Percentiles rank a stretch among this genome's conserved stretches.
Evolutionary conservation across 768 basidiomycete genomes (phyloP).

Genomic region (Lepiota subincarnata): DNA sequence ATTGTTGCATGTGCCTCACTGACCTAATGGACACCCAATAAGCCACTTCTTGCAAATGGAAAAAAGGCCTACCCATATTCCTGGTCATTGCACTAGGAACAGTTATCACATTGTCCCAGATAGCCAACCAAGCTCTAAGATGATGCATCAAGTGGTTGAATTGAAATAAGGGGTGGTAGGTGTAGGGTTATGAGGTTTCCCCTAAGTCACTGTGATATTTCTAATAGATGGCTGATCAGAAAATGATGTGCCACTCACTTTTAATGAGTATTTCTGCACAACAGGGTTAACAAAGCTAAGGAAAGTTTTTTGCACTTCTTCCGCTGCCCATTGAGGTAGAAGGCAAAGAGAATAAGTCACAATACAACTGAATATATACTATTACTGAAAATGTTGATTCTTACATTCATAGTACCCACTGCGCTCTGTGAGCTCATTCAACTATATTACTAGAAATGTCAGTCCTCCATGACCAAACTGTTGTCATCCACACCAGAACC

Average conservation of each 20-base stretch:
- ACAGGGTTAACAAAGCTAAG: slow-evolving; percentile 20
- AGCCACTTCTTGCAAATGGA: not conserved
- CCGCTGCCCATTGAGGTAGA: slow-evolving; percentile 9
- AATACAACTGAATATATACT: slow-evolving; percentile 9
- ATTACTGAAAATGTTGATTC: slow-evolving; percentile 24
- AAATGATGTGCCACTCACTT: slow-evolving; percentile 17
- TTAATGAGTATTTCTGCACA: slow-evolving; percentile 22
- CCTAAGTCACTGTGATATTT: slow-evolving; percentile 20
- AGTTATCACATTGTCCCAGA: slow-evolving; percentile 23
- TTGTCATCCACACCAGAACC: slow-evolving; percentile 21
- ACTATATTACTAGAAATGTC: slow-evolving; percentile 10
- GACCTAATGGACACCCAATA: not conserved
- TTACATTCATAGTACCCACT: slow-evolving; percentile 21
- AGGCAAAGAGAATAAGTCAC: not conserved
- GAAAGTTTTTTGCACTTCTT: slow-evolving; percentile 15
- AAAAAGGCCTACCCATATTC: slow-evolving; percentile 21
- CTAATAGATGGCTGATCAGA: slow-evolving; percentile 20
- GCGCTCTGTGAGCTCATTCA: slow-evolving; percentile 25
- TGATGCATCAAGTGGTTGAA: slow-evolving; percentile 20
- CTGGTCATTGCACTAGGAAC: slow-evolving; percentile 28
- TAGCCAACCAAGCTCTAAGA: slow-evolving; percentile 21
- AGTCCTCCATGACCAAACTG: slow-evolving; percentile 12
- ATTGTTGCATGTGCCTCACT: slow-evolving; percentile 24
- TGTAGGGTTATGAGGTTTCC: slow-evolving; percentile 18
- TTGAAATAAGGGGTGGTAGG: slow-evolving; percentile 22